A percentile compares a stretch with the other conserved stretches of the same genome.
phyloP scores from a whole-genome alignment of 2,329 filamentous ascomycete species.

The Fusarium sp. region DNA sequence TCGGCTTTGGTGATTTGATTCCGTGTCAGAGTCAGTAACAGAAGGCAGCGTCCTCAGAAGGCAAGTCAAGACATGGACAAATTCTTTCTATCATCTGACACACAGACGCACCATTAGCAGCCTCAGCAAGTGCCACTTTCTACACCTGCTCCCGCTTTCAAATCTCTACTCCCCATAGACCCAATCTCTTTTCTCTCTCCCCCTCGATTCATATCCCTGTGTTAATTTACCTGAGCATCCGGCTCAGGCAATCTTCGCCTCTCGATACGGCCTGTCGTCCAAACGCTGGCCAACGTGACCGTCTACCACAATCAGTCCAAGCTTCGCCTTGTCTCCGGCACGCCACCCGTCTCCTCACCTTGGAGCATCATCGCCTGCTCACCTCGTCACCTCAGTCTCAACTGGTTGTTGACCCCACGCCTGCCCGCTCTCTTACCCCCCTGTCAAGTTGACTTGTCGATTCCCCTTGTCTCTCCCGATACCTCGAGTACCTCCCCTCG shows the following conservation, averaged over 20 bases:
- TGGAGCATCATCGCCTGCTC: conserved; percentile 40
- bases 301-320: conserved; percentile 15
- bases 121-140: conserved; percentile 31
- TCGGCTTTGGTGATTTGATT: conserved; percentile 33
- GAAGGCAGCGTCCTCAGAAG: not conserved
- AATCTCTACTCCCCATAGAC: conserved; percentile 14
- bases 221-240: conserved; percentile 5
- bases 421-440: conserved; percentile 28
- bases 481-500: conserved; percentile 7
- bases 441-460: conserved; percentile 8
- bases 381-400: conserved; percentile 42
- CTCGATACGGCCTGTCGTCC: conserved; percentile 32
- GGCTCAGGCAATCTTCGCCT: conserved; percentile 8
- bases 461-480: conserved; percentile 32
- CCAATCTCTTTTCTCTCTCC: conserved; percentile 23
- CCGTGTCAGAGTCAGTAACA: conserved; percentile 27
- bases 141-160: conserved; percentile 20
- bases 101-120: conserved; percentile 10
- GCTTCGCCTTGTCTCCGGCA: conserved; percentile 28
- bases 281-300: conserved; percentile 42
- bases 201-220: conserved; percentile 17
- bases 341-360: conserved; percentile 48
- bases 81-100: conserved; percentile 23
- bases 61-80: not conserved
- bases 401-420: conserved; percentile 40